Evolutionary conservation across 306 rosid species (phyloP).

Genomic region (Vigna reflexopilosa): DNA sequence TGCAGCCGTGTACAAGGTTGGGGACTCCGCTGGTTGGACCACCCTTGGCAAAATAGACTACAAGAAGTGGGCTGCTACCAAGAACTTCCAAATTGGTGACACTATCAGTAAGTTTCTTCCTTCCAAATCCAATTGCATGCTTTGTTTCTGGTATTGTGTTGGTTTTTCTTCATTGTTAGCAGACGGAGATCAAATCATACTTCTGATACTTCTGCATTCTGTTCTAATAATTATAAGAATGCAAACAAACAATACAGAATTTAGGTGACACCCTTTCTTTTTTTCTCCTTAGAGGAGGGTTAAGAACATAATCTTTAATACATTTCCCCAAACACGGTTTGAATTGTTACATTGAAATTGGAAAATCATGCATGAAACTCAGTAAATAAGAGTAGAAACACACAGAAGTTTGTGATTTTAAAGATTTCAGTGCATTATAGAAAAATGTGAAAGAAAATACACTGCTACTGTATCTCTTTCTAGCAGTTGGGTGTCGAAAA

Average conservation of each 20-base stretch:
- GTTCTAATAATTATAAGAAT: neutral
- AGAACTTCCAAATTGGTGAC: constrained; percentile 76
- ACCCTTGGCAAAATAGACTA: constrained; percentile 67
- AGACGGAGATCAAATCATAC: neutral
- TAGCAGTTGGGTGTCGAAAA: constrained; percentile 14
- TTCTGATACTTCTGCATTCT: neutral
- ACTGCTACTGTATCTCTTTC: neutral
- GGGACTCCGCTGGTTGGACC: constrained; percentile 92
- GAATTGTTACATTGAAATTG: neutral
- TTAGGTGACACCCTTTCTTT: neutral
- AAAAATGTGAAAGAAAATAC: no score
- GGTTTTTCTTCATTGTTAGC: constrained; percentile 2
- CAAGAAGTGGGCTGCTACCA: constrained; percentile 76
- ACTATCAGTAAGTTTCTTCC: constrained; percentile 66
- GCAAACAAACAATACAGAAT: neutral
- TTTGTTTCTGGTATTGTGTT: constrained; percentile 7
- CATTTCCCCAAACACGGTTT: neutral
- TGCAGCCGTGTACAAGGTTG: constrained; percentile 78
- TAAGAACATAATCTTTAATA: neutral
- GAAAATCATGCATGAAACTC: neutral
- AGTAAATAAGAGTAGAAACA: neutral
- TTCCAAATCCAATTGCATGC: constrained; percentile 34
- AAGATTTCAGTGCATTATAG: neutral
- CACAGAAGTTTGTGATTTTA: neutral
- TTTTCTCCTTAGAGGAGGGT: neutral